phyloP scores from a whole-genome alignment of 352 stramenopile genomes.

The Pythium plurisporium region DNA sequence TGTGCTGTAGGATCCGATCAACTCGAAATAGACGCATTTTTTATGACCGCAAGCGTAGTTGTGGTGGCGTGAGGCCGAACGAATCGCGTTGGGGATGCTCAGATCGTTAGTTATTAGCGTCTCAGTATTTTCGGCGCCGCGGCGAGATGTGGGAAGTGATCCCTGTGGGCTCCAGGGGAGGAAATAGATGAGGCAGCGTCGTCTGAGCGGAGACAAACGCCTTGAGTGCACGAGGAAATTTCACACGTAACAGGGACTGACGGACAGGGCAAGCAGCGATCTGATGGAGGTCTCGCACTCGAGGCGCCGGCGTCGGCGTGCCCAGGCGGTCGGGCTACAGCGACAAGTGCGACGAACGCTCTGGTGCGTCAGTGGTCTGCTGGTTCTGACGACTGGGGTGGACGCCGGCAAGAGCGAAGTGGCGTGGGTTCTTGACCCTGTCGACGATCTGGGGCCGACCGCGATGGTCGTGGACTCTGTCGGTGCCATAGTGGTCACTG shows the following conservation, averaged over 20 bases:
- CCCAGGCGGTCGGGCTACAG: background rate
- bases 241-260: too few relatives aligned
- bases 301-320: background rate
- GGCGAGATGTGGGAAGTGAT: too few relatives aligned
- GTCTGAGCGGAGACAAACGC: too few relatives aligned
- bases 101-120: too few relatives aligned
- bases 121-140: too few relatives aligned
- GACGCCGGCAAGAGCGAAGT: constrained; percentile 5
- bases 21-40: background rate
- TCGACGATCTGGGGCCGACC: background rate
- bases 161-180: too few relatives aligned
- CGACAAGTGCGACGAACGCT: background rate
- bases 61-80: too few relatives aligned
- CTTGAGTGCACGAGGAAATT: too few relatives aligned
- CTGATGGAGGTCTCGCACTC: background rate
- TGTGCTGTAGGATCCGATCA: background rate
- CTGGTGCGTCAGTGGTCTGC: background rate
- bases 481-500: constrained; percentile 12
- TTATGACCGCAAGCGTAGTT: too few relatives aligned
- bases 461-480: constrained; percentile 11
- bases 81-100: too few relatives aligned
- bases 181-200: too few relatives aligned
- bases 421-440: constrained; percentile 4
- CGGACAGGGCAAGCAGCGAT: background rate
- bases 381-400: background rate